Evolutionary conservation across 139 green algal genomes (phyloP), one percentile per base, ranked within the genome.

Genomic region (Edaphochlamys debaryana): DNA sequence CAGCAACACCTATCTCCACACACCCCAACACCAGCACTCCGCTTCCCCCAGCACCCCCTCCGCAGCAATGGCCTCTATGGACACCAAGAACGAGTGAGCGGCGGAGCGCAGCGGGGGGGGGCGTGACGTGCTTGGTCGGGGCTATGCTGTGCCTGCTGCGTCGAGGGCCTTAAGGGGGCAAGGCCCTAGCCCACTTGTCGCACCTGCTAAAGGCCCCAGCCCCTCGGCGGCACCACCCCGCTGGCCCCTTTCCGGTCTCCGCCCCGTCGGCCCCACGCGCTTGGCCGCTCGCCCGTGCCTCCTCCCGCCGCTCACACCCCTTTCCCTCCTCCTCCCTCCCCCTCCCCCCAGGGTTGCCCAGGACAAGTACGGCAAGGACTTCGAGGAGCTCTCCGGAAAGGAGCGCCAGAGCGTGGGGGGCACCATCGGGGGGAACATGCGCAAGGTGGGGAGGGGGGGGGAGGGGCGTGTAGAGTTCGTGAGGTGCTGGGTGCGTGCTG

Each of bases 361-460:
- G 64, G 78, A 84, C 66, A 84, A 84, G 78, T 84, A 69, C 78
- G 78, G 48, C 78, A 76, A 84, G 78, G 78, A 84, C 78, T 84
- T 84, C 32, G 34, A 75, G 20, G 78, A 84, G 66, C 78, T 84
- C 19, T 40, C 30, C 48, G 78, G 78, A 45, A 84, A 76, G 64
- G 78, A 84, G 78, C 78, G 78, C 34, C 78, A 84, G 64, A 77
- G 50, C 64, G 78, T 84, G 48, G 78, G 48, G 48, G 78, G 78
- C 27, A 84, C 78, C 36, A 84, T 84, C 48, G 78, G 78, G 48
- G 78, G 78, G 48, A 73, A 74, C 42, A 73, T 82, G 13, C 76
- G 76, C 42, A 82, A 82, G 76, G 75, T 82, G 19, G 2, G 72
- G 25, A 1, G 50, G 50, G 48, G 11, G 48, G 48, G 48, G 48